These are phyloP conservation scores for Breynia disticha DNA, from an alignment of 441 rosid genomes.

Conservation along the genomic window DNA sequence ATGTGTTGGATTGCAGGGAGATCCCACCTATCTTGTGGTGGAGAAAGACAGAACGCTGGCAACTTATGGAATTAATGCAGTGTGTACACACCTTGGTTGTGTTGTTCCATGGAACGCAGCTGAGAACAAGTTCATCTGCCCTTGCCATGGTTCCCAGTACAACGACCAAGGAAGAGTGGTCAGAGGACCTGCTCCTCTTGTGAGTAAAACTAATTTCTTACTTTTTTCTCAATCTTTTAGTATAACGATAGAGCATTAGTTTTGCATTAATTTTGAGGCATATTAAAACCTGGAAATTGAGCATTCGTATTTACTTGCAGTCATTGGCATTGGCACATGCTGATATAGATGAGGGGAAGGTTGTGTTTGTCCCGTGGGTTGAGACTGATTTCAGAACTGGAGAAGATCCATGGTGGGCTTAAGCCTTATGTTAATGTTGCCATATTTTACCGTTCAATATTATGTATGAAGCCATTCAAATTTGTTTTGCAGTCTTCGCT, in stretches of 20 bases:
- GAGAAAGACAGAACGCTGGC: conserved; percentile 85
- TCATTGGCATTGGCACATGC: conserved; percentile 88
- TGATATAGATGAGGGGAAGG: conserved; percentile 71
- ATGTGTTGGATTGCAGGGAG: conserved; percentile 48
- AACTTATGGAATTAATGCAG: conserved; percentile 74
- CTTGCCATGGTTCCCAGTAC: conserved; percentile 98
- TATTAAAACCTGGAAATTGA: background rate
- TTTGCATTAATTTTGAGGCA: too few relatives aligned
- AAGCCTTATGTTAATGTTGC: conserved; percentile 2
- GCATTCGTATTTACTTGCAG: conserved; percentile 22
- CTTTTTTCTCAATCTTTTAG: background rate
- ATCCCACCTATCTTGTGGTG: conserved; percentile 94
- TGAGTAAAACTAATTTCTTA: conserved; percentile 19
- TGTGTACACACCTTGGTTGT: conserved; percentile 97
- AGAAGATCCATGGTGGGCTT: conserved; percentile 93
- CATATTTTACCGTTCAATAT: too few relatives aligned
- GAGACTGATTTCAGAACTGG: conserved; percentile 98
- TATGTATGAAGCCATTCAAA: too few relatives aligned
- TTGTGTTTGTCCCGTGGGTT: conserved; percentile 76
- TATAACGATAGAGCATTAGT: too few relatives aligned
- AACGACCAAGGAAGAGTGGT: conserved; percentile 92
- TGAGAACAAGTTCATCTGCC: conserved; percentile 94
- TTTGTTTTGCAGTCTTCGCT: too few relatives aligned
- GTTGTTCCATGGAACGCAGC: conserved; percentile 87
- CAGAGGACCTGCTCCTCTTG: conserved; percentile 97